phyloP scores from a whole-genome alignment of 306 rosid genomes.

The Mimosa pudica region DNA sequence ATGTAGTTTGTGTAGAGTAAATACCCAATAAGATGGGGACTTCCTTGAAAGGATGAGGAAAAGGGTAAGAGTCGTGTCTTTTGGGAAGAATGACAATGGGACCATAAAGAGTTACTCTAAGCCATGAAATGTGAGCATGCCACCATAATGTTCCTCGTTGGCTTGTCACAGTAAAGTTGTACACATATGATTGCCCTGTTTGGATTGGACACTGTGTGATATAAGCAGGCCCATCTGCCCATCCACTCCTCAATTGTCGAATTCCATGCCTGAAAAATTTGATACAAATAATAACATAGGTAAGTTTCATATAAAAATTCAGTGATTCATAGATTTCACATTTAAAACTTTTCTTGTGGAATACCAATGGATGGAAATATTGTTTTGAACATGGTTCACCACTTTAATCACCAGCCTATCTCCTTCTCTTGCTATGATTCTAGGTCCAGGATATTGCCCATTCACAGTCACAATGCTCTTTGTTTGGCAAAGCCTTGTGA shows the following conservation, averaged over 20 bases:
- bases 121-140: slow-evolving; percentile 87
- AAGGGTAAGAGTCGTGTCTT: slow-evolving; percentile 61
- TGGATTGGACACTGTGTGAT: slow-evolving; percentile 79
- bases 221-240: slow-evolving; percentile 86
- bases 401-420: slow-evolving; percentile 63
- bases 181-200: slow-evolving; percentile 55
- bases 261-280: slow-evolving; percentile 58
- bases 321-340: neutral
- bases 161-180: slow-evolving; percentile 63
- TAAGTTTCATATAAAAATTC: neutral
- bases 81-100: slow-evolving; percentile 77
- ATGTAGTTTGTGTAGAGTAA: neutral
- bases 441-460: slow-evolving; percentile 67
- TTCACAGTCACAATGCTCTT: slow-evolving; percentile 75
- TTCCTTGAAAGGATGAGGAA: slow-evolving; percentile 63
- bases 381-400: slow-evolving; percentile 61
- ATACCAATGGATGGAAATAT: slow-evolving; percentile 69
- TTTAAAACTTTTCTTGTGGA: neutral
- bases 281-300: neutral
- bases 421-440: slow-evolving; percentile 80
- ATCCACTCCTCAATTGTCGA: slow-evolving; percentile 61
- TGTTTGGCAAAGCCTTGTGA: slow-evolving; percentile 71
- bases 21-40: slow-evolving; percentile 67
- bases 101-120: slow-evolving; percentile 65
- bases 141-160: slow-evolving; percentile 76